phyloP scores from a whole-genome alignment of 371 early-diverging fungal genomes.

The Syncephalastrum racemosum region DNA sequence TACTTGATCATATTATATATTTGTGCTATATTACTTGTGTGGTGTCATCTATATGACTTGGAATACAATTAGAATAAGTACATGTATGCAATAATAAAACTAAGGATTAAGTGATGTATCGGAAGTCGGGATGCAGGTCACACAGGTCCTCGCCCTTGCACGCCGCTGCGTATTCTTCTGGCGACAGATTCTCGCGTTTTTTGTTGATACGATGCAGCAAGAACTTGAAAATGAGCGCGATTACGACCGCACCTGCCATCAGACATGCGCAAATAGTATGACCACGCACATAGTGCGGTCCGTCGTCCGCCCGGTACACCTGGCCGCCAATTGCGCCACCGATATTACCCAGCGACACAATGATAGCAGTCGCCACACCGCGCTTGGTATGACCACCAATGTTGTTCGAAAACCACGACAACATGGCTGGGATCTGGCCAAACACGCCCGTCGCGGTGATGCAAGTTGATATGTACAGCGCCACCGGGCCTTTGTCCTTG shows the following conservation, averaged over 20 bases:
- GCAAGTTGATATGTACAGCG: slow-evolving; percentile 50
- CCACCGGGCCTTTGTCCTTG: slow-evolving; percentile 14
- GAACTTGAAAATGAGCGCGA: slow-evolving; percentile 45
- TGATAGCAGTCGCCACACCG: slow-evolving; percentile 59
- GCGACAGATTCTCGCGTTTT: slow-evolving; percentile 10
- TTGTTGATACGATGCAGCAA: slow-evolving; percentile 22
- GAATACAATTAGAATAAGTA: no score
- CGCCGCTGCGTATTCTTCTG: slow-evolving; percentile 50
- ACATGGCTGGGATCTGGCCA: slow-evolving; percentile 56
- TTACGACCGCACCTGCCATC: slow-evolving; percentile 40
- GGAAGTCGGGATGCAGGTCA: slow-evolving; percentile 59
- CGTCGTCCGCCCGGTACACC: slow-evolving; percentile 59
- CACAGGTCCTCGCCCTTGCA: slow-evolving; percentile 47
- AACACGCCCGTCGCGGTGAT: slow-evolving; percentile 61
- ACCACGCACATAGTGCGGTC: slow-evolving; percentile 51
- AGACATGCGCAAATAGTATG: slow-evolving; percentile 47
- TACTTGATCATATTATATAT: no score
- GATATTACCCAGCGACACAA: slow-evolving; percentile 55
- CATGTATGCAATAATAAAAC: background rate
- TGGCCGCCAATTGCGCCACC: slow-evolving; percentile 57
- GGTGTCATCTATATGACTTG: no score
- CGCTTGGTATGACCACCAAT: slow-evolving; percentile 68
- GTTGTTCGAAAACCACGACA: slow-evolving; percentile 64
- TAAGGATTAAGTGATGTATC: slow-evolving; percentile 47
- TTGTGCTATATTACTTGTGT: no score